Conservation (phyloP, 2,329 filamentous ascomycete species). For the Zymoseptoria pseudotritici region DNA sequence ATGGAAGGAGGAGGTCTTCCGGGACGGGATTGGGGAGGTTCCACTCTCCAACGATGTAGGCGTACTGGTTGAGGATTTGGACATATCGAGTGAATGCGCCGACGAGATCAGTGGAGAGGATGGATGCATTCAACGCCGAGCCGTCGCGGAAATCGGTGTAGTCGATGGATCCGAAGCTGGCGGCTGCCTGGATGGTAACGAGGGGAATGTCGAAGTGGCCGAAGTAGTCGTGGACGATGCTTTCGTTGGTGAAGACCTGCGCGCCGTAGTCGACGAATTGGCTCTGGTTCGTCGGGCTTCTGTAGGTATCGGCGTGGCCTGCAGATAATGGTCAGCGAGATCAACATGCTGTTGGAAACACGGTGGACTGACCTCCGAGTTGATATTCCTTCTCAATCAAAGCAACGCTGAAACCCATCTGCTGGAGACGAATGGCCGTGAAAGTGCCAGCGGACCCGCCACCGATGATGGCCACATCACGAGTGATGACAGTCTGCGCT, state of each 20-base stretch:
- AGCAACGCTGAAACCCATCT: slow-evolving; percentile 31
- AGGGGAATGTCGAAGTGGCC: slow-evolving; percentile 37
- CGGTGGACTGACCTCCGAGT: slow-evolving; percentile 29
- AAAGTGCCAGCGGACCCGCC: slow-evolving; percentile 37
- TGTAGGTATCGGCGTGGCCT: slow-evolving; percentile 45
- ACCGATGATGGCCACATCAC: slow-evolving; percentile 35
- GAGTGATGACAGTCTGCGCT: neutral
- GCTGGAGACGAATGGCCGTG: slow-evolving; percentile 33
- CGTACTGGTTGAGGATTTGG: slow-evolving; percentile 20
- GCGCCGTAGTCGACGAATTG: slow-evolving; percentile 33
- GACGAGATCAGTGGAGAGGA: neutral
- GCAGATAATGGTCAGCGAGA: neutral
- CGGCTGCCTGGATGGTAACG: neutral
- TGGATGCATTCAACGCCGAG: neutral
- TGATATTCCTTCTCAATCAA: slow-evolving; percentile 33
- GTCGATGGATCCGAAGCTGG: neutral
- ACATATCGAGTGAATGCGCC: neutral
- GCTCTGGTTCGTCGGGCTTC: slow-evolving; percentile 30
- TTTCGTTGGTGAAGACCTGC: slow-evolving; percentile 34
- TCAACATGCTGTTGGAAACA: neutral
- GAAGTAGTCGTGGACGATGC: slow-evolving; percentile 40
- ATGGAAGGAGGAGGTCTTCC: slow-evolving; percentile 42
- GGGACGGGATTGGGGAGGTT: slow-evolving; percentile 40
- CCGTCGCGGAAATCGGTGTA: neutral
- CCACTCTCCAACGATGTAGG: slow-evolving; percentile 23